Evolutionary conservation across 1,139 yeast species (phyloP).

Genomic region (Meyerozyma smithsonii): DNA sequence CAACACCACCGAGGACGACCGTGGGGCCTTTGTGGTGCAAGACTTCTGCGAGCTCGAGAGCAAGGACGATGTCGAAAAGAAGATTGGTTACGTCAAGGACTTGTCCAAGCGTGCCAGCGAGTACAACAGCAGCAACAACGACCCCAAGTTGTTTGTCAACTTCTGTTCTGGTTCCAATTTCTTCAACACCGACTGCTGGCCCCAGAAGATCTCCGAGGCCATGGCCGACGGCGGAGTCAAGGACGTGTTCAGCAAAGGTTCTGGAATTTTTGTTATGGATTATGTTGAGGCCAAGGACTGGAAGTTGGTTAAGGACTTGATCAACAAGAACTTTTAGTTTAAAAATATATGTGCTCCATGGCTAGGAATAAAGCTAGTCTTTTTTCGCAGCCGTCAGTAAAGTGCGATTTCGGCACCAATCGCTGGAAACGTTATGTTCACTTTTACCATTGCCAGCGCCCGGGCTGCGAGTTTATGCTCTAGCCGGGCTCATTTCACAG

Average conservation of each 20-base stretch:
- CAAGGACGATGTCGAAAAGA: conserved; percentile 51
- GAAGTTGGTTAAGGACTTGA: conserved; percentile 49
- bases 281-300: conserved; percentile 62
- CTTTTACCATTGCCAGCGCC: background rate
- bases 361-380: background rate
- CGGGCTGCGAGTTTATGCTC: background rate
- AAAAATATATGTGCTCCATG: too few species aligned
- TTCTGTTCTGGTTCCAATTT: conserved; percentile 75
- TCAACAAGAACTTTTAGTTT: conserved; percentile 52
- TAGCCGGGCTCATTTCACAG: background rate
- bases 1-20: conserved; percentile 62
- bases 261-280: conserved; percentile 63
- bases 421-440: background rate
- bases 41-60: conserved; percentile 66
- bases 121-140: conserved; percentile 41
- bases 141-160: conserved; percentile 62
- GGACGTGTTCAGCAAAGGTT: conserved; percentile 47
- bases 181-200: conserved; percentile 73
- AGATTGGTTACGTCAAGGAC: conserved; percentile 53
- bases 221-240: conserved; percentile 45
- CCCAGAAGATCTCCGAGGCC: conserved; percentile 57
- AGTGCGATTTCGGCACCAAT: background rate
- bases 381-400: conserved; percentile 1
- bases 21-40: conserved; percentile 62
- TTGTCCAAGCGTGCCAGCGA: conserved; percentile 51